A percentile compares a stretch with the other conserved stretches of the same genome.
Conservation (phyloP, 2,329 filamentous ascomycete species). For the Neopestalotiopsis clavispora region DNA sequence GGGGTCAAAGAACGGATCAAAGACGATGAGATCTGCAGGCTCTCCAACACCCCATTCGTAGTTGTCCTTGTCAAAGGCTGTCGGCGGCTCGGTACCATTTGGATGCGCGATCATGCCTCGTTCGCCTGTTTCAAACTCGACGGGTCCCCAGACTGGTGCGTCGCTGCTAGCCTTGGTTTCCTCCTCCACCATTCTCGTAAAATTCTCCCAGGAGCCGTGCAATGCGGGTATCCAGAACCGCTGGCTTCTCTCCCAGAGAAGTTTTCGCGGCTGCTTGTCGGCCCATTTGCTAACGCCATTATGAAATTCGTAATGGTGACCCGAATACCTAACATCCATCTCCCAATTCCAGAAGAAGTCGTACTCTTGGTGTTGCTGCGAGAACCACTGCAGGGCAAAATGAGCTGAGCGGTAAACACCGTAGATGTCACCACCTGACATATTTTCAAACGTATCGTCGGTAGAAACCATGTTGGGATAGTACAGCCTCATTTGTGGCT, state of each 20-base stretch:
- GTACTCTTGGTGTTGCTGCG: conserved; percentile 49
- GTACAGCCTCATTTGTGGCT: conserved; percentile 68
- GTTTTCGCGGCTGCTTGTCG: conserved; percentile 61
- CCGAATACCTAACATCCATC: conserved; percentile 50
- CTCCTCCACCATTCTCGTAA: conserved; percentile 58
- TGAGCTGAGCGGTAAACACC: conserved; percentile 56
- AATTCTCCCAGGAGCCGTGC: conserved; percentile 62
- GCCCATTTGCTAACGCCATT: conserved; percentile 59
- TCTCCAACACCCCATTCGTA: conserved; percentile 64
- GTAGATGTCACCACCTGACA: conserved; percentile 49
- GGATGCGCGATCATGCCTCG: conserved; percentile 59
- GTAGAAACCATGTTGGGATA: conserved; percentile 65
- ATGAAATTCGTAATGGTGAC: conserved; percentile 60
- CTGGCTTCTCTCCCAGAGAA: conserved; percentile 65
- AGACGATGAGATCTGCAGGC: conserved; percentile 63
- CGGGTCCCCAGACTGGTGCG: conserved; percentile 67
- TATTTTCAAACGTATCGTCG: conserved; percentile 49
- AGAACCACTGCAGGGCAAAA: conserved; percentile 51
- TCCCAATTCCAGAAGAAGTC: conserved; percentile 55
- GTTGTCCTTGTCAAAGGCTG: conserved; percentile 66
- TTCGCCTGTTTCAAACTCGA: conserved; percentile 33
- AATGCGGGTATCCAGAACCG: conserved; percentile 64
- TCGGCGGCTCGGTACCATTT: conserved; percentile 64
- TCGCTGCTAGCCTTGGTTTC: conserved; percentile 45
- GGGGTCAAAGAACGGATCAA: conserved; percentile 65